Evolutionary conservation across 2,329 filamentous ascomycete genomes (phyloP), one percentile per base, ranked within the genome.

Genomic region (Cercospora sp.): DNA sequence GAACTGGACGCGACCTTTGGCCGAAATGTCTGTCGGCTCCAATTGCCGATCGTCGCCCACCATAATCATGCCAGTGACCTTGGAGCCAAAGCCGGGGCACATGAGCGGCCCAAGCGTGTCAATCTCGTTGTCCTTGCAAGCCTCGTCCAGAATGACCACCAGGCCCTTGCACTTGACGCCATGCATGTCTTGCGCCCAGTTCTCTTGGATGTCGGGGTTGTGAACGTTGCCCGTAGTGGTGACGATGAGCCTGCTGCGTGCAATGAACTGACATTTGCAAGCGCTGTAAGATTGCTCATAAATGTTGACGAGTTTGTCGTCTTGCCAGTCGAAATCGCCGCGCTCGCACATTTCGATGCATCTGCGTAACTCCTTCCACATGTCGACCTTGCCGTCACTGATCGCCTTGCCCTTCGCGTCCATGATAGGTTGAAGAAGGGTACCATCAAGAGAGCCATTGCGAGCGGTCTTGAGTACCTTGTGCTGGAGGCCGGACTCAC

Each of bases 161-260:
- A 73, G 64, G 20, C 68, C 66, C 12, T 70, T 62, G 31, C 64
- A 68, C 3, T 48, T 20, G 3, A 69, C 62, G 26, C 61, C 65
- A 48, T 70, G 58, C 61, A 63, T 66, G 58, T 68, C 65, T 26
- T 51, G 60, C 5, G 69, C 71, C 51, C 63, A 73, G 30, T 67
- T 69, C 9, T 73, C 65, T 28, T 69, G 55, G 10, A 73, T 69
- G 30, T 69, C 70, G 3, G 48, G 33, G 40, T 31, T 64, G 16
- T 70, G 60, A 8, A 70, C 64, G 33, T 73, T 73, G 30, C 71
- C 71, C 3, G 71, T 73, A 1, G 71, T 73, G n/a, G 71, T 73
- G 13, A 68, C 66, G 13, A 73, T 36, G n/a, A 73, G 64, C 7
- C 63, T 65, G 12, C 57, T 48, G 9, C 60, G 55, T 3, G 61